These are phyloP conservation scores for Acacia acuminata DNA, from an alignment of 306 rosid genomes.

Conservation along the genomic window DNA sequence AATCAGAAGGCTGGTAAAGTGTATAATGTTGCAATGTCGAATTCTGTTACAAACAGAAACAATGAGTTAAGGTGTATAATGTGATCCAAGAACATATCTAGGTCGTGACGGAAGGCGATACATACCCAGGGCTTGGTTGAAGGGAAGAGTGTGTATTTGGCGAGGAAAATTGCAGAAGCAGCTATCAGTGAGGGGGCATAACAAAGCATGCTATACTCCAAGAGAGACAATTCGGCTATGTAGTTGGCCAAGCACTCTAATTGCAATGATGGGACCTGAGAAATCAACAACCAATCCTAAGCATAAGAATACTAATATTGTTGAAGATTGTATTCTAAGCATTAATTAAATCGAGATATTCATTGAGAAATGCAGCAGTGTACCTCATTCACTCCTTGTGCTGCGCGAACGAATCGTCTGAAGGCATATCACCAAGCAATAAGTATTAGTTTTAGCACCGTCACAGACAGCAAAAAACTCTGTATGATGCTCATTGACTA, in stretches of 20 bases:
- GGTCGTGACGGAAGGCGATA: conserved; percentile 2
- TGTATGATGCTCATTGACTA: neutral
- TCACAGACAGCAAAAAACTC: neutral
- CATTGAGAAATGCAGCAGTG: neutral
- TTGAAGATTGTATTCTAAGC: neutral
- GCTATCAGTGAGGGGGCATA: conserved; percentile 84
- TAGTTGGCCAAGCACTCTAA: conserved; percentile 90
- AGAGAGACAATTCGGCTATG: conserved; percentile 79
- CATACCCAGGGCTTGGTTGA: conserved; percentile 86
- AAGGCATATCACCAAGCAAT: conserved; percentile 18
- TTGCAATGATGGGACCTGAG: conserved; percentile 64
- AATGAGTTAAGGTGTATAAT: neutral
- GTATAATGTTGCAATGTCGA: conserved; percentile 67
- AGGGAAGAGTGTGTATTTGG: conserved; percentile 66
- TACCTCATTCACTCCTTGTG: conserved; percentile 84
- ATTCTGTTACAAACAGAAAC: conserved; percentile 45
- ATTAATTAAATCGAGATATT: neutral
- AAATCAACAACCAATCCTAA: neutral
- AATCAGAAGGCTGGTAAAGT: conserved; percentile 61
- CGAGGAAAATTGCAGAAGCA: conserved; percentile 88
- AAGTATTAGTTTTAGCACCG: conserved; percentile 11
- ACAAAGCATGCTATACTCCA: conserved; percentile 84
- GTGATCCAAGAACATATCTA: neutral
- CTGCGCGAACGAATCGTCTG: conserved; percentile 92
- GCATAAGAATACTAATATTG: neutral